Percentiles rank a stretch among this genome's conserved stretches.
Conservation (phyloP, 208 protist species). For the Porcisia deanei region DNA sequence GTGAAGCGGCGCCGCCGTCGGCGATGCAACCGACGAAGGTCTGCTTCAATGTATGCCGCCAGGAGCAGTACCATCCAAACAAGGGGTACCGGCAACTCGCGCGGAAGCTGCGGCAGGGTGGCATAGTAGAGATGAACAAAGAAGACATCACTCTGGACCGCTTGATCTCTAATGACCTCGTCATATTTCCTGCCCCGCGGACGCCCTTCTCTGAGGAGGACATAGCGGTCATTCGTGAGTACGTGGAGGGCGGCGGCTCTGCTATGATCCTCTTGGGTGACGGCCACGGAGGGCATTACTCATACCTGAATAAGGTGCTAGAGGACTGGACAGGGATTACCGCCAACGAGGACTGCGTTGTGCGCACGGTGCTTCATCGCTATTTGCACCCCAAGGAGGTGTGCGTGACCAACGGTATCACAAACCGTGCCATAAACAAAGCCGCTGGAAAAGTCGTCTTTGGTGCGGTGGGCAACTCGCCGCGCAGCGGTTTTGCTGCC, state of each 20-base stretch:
- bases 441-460: conserved; percentile 88
- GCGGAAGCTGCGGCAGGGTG: conserved; percentile 76
- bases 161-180: conserved; percentile 66
- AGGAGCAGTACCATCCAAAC: conserved; percentile 88
- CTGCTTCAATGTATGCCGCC: conserved; percentile 91
- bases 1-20: conserved; percentile 10
- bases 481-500: neutral
- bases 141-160: conserved; percentile 86
- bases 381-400: conserved; percentile 97
- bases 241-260: conserved; percentile 91
- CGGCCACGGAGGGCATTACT: conserved; percentile 89
- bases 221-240: conserved; percentile 76
- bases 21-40: conserved; percentile 48
- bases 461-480: conserved; percentile 30
- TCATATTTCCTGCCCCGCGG: conserved; percentile 83
- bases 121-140: conserved; percentile 88
- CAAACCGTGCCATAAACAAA: conserved; percentile 95
- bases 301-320: conserved; percentile 73
- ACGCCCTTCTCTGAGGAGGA: conserved; percentile 77
- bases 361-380: conserved; percentile 95
- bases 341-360: conserved; percentile 94
- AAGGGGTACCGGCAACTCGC: conserved; percentile 88
- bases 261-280: conserved; percentile 91
- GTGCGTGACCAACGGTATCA: conserved; percentile 92
- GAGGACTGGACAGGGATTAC: conserved; percentile 93